These are phyloP conservation scores for Citrullus mucosospermus DNA, from an alignment of 306 rosid genomes.

Conservation along the genomic window DNA sequence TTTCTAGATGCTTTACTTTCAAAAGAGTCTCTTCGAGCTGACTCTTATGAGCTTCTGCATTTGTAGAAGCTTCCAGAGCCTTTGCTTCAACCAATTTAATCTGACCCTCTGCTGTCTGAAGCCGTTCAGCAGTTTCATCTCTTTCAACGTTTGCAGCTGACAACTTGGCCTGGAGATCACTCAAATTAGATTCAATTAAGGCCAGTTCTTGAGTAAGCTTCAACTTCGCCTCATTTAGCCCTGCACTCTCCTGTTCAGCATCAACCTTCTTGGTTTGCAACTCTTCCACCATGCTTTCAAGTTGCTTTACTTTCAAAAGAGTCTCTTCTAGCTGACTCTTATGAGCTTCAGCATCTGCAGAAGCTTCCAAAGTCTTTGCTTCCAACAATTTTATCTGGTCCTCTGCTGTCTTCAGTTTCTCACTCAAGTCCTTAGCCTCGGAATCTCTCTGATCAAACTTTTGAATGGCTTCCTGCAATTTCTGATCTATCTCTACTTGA, in stretches of 20 bases:
- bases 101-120: conserved; percentile 35
- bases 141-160: conserved; percentile 39
- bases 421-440: conserved; percentile 63
- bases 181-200: conserved; percentile 38
- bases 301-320: conserved; percentile 41
- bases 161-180: conserved; percentile 42
- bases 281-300: conserved; percentile 55
- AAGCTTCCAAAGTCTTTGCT: conserved; percentile 38
- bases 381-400: conserved; percentile 37
- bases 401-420: conserved; percentile 40
- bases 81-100: conserved; percentile 36
- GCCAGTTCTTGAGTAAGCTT: conserved; percentile 58
- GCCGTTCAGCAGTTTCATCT: conserved; percentile 41
- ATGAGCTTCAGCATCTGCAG: conserved; percentile 23
- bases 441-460: conserved; percentile 46
- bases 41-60: conserved; percentile 26
- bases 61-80: conserved; percentile 31
- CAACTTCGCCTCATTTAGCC: conserved; percentile 37
- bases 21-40: conserved; percentile 51
- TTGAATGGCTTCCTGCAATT: conserved; percentile 43
- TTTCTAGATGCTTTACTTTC: conserved; percentile 51
- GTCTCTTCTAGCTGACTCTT: conserved; percentile 47
- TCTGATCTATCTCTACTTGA: conserved; percentile 30
- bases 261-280: conserved; percentile 39
- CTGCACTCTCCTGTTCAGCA: conserved; percentile 46